Evolutionary conservation across 2,329 filamentous ascomycete species (phyloP).

Genomic region (Stromatinia cepivora): DNA sequence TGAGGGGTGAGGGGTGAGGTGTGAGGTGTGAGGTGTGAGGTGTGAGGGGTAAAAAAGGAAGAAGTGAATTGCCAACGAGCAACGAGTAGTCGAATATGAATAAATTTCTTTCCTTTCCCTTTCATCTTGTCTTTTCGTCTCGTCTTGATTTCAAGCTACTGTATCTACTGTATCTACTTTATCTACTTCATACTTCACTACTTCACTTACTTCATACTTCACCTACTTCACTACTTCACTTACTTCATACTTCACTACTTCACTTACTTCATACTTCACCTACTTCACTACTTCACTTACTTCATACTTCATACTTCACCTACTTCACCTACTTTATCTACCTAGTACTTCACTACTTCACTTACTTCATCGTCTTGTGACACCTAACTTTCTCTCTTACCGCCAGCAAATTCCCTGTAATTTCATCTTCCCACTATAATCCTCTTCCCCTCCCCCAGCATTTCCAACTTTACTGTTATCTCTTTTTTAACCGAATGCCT

Average conservation of each 20-base stretch:
- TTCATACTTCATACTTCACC: no score
- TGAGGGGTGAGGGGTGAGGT: not conserved
- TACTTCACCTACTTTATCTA: no score
- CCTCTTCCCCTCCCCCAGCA: constrained; percentile 3
- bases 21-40: not conserved
- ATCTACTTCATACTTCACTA: no score
- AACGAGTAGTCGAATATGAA: not conserved
- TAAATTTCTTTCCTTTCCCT: not conserved
- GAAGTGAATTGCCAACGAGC: not conserved
- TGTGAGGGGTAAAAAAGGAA: not conserved
- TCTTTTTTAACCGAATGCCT: not conserved
- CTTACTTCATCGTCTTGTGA: not conserved
- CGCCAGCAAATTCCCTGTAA: constrained; percentile 5
- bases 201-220: no score
- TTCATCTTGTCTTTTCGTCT: not conserved
- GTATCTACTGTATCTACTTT: no score
- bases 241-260: no score
- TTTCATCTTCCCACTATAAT: not conserved
- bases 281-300: no score
- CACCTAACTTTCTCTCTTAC: not conserved
- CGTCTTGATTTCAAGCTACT: not conserved
- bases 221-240: no score
- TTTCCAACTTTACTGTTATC: not conserved
- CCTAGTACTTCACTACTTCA: no score
- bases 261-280: no score